Conservation (phyloP, 345 rosid genomes). For the Bretschneidera sinensis region DNA sequence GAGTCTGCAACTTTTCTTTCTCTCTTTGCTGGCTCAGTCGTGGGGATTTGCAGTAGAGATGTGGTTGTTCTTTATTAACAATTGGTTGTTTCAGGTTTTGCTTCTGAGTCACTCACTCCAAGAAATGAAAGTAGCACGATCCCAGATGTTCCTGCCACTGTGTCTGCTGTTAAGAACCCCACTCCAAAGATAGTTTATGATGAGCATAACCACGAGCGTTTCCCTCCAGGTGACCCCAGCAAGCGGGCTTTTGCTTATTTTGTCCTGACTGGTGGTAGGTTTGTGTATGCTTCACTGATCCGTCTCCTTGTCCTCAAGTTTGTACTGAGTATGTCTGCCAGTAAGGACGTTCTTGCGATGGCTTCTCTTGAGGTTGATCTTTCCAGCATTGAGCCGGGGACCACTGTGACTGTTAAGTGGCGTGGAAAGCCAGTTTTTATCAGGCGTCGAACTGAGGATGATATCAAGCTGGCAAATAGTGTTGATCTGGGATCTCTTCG, state of each 20-base stretch:
- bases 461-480: constrained; percentile 77
- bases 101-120: constrained; percentile 47
- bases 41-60: background rate
- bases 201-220: constrained; percentile 79
- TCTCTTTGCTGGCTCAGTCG: background rate
- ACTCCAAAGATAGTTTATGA: constrained; percentile 81
- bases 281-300: constrained; percentile 74
- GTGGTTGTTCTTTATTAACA: background rate
- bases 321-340: constrained; percentile 90
- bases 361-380: constrained; percentile 96
- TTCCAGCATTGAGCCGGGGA: constrained; percentile 77
- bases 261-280: constrained; percentile 85
- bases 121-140: constrained; percentile 36
- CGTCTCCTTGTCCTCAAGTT: constrained; percentile 84
- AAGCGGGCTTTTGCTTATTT: constrained; percentile 97
- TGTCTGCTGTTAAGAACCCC: constrained; percentile 72
- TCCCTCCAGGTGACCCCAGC: constrained; percentile 91
- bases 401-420: constrained; percentile 93
- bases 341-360: constrained; percentile 90
- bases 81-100: constrained; percentile 38
- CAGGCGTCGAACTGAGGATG: constrained; percentile 88
- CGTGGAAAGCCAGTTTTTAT: constrained; percentile 97
- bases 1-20: background rate
- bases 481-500: constrained; percentile 77
- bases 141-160: constrained; percentile 49